Conservation (phyloP, 2,329 filamentous ascomycete species). For the Hansfordia pulvinata region DNA sequence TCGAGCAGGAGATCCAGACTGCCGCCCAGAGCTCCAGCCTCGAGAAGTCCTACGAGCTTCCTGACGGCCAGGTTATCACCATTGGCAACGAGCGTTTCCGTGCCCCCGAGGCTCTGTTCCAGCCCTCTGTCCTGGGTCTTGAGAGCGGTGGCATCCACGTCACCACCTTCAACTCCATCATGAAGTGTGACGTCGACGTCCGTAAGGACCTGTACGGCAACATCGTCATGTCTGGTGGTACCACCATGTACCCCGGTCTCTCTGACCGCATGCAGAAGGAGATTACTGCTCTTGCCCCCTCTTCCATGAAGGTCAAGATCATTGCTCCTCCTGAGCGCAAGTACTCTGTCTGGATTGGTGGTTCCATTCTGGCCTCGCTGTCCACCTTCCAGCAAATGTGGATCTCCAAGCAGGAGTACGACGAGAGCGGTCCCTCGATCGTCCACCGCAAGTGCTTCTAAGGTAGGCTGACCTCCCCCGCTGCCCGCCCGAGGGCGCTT, state of each 20-base stretch:
- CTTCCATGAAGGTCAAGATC: conserved; percentile 99
- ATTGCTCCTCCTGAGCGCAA: conserved; percentile 99
- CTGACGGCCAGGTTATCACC: conserved; percentile 98
- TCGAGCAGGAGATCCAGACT: conserved; percentile 99
- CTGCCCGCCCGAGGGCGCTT: too few species aligned
- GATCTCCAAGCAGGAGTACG: conserved; percentile 99
- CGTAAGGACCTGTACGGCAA: conserved; percentile 99
- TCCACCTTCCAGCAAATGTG: conserved; percentile 99
- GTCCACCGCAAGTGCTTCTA: conserved; percentile 99
- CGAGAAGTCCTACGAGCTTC: conserved; percentile 99
- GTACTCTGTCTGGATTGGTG: conserved; percentile 99
- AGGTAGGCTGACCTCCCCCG: conserved; percentile 42
- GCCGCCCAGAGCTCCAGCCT: conserved; percentile 96
- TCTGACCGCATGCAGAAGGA: conserved; percentile 99
- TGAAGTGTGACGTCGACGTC: conserved; percentile 99
- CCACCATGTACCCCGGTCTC: conserved; percentile 99
- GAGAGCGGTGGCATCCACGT: conserved; percentile 98
- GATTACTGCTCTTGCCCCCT: conserved; percentile 97
- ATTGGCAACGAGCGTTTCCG: conserved; percentile 99
- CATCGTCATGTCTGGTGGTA: conserved; percentile 99
- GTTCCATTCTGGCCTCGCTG: conserved; percentile 97
- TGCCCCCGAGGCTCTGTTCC: conserved; percentile 98
- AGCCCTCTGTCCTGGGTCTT: conserved; percentile 94
- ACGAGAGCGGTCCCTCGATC: conserved; percentile 98
- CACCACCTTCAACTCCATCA: conserved; percentile 99